Base-by-base conservation (phyloP, 768 basidiomycete genomes). In the Pleurotus citrinopileatus region DNA sequence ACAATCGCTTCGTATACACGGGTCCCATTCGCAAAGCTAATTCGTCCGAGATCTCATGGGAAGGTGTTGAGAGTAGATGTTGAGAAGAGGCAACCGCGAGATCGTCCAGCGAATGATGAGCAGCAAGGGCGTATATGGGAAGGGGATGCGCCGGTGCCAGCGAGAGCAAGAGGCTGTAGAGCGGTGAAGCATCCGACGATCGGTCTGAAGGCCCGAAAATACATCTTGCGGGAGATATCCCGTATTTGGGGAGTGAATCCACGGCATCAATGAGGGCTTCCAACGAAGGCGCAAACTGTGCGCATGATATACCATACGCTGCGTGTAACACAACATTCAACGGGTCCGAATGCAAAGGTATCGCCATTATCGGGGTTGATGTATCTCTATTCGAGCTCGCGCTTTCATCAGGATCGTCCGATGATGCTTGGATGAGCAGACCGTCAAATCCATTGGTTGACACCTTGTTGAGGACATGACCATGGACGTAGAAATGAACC, bases 401-500 rank as follows among this genome's bases (percentile, higher is more conserved):
- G 26, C 17, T 48, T 17, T 27, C 27, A 17, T n/a, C 17, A 15
- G 12, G 12, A 17, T 45, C 8, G 43, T 10, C 20, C 20, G 19
- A 8, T 12, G 26, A 8, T 15, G 22, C 23, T n/a, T 4, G n/a
- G n/a, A n/a, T n/a, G n/a, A 85, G 62, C 36, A 75, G 66, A 1
- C 65, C 60, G 42, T 71, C 62, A 66, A 85, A 83, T 20, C 67
- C 69, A 46, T 79, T 82, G 20, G 62, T 62, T 26, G 83, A 86
- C 4, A 66, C 69, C 20, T 60, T 47, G 29, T 78, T 65, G 29
- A 87, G 61, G 27, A 73, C 62, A 4, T 71, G 60, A 0, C 69
- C 60, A 63, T 84, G 77, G 4, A 78, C 76, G 57, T 86, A 84
- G 71, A 87, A 87, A 59, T 84, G 77, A 28, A 87, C 81, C 0